Evolutionary conservation across 2,329 filamentous ascomycete genomes (phyloP).

Genomic region (Ophiostoma triangulosporum): DNA sequence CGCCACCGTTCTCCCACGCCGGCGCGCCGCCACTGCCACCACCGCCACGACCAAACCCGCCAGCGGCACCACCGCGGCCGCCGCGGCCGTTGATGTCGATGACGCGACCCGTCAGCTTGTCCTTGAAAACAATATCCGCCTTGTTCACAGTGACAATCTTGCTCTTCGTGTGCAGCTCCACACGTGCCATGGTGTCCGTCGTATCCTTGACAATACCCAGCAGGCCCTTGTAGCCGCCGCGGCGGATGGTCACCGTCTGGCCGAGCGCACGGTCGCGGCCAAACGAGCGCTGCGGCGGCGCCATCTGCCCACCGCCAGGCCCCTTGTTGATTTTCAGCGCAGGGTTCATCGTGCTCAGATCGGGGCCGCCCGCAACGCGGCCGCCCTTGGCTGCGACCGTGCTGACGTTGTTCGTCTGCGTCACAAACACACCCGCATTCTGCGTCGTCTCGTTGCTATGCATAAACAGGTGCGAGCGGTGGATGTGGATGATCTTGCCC

Average conservation of each 20-base stretch:
- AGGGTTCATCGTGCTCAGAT: constrained; percentile 85
- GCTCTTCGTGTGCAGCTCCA: constrained; percentile 88
- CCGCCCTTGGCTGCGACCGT: constrained; percentile 93
- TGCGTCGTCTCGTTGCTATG: constrained; percentile 74
- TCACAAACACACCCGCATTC: constrained; percentile 82
- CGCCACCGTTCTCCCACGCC: constrained; percentile 49
- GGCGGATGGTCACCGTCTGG: constrained; percentile 79
- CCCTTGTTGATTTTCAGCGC: constrained; percentile 60
- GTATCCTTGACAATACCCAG: constrained; percentile 93
- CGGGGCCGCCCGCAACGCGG: constrained; percentile 58
- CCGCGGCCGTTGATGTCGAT: constrained; percentile 50
- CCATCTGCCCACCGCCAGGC: constrained; percentile 37
- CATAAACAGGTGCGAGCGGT: constrained; percentile 83
- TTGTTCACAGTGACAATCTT: constrained; percentile 81
- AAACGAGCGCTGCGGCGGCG: constrained; percentile 61
- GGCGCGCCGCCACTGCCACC: constrained; percentile 20
- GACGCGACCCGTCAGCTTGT: constrained; percentile 65
- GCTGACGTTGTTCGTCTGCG: constrained; percentile 69
- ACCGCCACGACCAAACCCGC: constrained; percentile 14
- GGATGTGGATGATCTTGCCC: constrained; percentile 85
- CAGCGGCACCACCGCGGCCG: constrained; percentile 22
- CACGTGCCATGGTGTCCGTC: constrained; percentile 70
- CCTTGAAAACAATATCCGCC: constrained; percentile 70
- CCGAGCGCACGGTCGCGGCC: constrained; percentile 74
- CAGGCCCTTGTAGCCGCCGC: constrained; percentile 81